These are phyloP conservation scores for Phytophthora crassamura DNA, from an alignment of 352 stramenopile genomes.

Conservation along the genomic window DNA sequence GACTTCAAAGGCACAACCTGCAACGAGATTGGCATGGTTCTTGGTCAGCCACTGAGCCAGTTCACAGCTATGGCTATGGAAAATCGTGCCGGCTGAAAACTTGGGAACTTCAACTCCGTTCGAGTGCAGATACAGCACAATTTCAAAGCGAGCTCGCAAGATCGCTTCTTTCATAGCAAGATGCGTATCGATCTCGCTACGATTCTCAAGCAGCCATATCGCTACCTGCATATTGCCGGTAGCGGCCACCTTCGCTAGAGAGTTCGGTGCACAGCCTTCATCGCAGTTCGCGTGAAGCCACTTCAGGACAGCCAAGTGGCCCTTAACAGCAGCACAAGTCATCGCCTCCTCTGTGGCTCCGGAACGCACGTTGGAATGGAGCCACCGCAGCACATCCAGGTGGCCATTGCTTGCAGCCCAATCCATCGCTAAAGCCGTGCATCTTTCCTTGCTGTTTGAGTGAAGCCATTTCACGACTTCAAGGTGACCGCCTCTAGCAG, in stretches of 20 bases:
- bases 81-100: slow-evolving; percentile 2
- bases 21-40: slow-evolving; percentile 14
- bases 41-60: slow-evolving; percentile 23
- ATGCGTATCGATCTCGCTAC: slow-evolving; percentile 9
- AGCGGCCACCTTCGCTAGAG: slow-evolving; percentile 18
- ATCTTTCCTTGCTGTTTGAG: slow-evolving; percentile 24
- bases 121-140: slow-evolving; percentile 26
- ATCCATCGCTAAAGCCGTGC: slow-evolving; percentile 27
- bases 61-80: slow-evolving; percentile 14
- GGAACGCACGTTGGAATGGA: slow-evolving; percentile 21
- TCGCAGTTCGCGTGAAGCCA: slow-evolving; percentile 28
- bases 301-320: slow-evolving; percentile 25
- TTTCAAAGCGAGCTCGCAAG: slow-evolving; percentile 19
- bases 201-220: slow-evolving; percentile 28
- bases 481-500: slow-evolving; percentile 21
- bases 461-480: slow-evolving; percentile 36
- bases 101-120: slow-evolving; percentile 6
- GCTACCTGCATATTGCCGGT: slow-evolving; percentile 14
- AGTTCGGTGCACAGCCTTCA: slow-evolving; percentile 16
- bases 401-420: slow-evolving; percentile 22
- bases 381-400: slow-evolving; percentile 27
- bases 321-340: slow-evolving; percentile 13
- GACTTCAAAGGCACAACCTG: slow-evolving; percentile 21
- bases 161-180: slow-evolving; percentile 23
- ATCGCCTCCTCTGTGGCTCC: slow-evolving; percentile 26